Percentiles rank a stretch among this genome's conserved stretches.
Conservation (phyloP, 257 asterid species). For the Jasminum sambac region DNA sequence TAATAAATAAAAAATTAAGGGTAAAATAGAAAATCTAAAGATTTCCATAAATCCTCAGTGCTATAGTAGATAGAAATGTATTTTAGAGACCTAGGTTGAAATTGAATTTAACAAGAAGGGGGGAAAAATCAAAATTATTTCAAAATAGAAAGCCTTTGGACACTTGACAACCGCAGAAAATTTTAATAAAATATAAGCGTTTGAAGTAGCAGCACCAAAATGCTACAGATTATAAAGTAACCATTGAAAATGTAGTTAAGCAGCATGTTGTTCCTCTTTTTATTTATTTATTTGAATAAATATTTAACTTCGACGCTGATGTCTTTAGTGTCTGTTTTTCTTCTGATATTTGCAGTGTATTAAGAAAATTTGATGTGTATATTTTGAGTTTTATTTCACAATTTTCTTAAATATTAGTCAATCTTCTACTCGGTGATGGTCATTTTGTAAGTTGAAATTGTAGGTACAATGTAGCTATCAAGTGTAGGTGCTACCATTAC, state of each 20-base stretch:
- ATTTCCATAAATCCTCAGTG: no score
- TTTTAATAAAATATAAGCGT: no score
- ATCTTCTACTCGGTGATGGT: not conserved
- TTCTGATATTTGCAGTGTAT: not conserved
- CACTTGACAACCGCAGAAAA: no score
- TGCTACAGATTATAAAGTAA: constrained; percentile 94
- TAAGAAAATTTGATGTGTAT: not conserved
- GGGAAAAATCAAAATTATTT: no score
- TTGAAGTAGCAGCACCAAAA: no score
- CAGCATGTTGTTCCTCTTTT: constrained; percentile 54
- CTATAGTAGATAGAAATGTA: no score
- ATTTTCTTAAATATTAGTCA: not conserved
- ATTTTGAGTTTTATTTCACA: not conserved
- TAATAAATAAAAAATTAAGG: no score
- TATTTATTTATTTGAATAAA: not conserved
- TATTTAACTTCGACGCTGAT: not conserved
- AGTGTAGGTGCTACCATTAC: constrained; percentile 99
- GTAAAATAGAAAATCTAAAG: no score
- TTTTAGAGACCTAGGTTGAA: no score
- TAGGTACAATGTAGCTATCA: constrained; percentile 97
- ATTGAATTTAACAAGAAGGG: no score
- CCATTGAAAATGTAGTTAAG: constrained; percentile 97
- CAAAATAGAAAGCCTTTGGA: no score
- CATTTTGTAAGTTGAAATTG: constrained; percentile 25
- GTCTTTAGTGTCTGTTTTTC: not conserved